Percentiles rank a stretch among this genome's conserved stretches.
Conservation (phyloP, 169 alveolate species). For the Plasmodium gaboni region DNA sequence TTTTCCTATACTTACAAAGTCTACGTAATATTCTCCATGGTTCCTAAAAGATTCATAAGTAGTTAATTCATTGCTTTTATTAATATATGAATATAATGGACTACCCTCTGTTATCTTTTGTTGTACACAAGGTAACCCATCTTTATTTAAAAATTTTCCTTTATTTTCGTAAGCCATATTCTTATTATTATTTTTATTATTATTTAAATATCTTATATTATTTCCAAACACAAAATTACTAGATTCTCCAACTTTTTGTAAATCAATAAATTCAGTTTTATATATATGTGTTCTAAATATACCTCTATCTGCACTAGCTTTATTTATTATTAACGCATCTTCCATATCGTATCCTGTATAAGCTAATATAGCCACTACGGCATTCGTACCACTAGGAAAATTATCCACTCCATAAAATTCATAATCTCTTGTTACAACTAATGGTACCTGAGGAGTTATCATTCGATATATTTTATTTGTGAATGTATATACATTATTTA, state of each 20-base stretch:
- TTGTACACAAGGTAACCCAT: constrained; percentile 92
- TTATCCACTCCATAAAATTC: constrained; percentile 95
- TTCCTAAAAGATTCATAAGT: constrained; percentile 46
- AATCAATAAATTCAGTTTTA: constrained; percentile 93
- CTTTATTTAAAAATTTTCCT: constrained; percentile 53
- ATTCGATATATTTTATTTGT: constrained; percentile 96
- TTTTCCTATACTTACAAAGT: constrained; percentile 26
- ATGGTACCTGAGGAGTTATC: constrained; percentile 98
- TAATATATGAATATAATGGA: constrained; percentile 80
- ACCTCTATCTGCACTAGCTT: constrained; percentile 99
- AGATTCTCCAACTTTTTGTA: constrained; percentile 61
- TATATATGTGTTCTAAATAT: constrained; percentile 97
- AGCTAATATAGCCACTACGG: constrained; percentile 99
- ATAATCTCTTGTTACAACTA: constrained; percentile 96
- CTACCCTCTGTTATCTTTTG: constrained; percentile 83
- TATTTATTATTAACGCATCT: constrained; percentile 99
- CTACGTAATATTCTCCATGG: constrained; percentile 55
- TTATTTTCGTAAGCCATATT: constrained; percentile 12
- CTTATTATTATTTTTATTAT: neutral
- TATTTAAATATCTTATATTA: constrained; percentile 47
- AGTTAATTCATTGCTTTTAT: constrained; percentile 56
- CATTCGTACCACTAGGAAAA: constrained; percentile 99
- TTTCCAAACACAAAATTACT: constrained; percentile 59
- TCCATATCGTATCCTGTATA: constrained; percentile 99
- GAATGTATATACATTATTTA: constrained; percentile 94